These are phyloP conservation scores for Arabidopsis hybrid DNA, from an alignment of 441 rosid species.

Conservation along the genomic window DNA sequence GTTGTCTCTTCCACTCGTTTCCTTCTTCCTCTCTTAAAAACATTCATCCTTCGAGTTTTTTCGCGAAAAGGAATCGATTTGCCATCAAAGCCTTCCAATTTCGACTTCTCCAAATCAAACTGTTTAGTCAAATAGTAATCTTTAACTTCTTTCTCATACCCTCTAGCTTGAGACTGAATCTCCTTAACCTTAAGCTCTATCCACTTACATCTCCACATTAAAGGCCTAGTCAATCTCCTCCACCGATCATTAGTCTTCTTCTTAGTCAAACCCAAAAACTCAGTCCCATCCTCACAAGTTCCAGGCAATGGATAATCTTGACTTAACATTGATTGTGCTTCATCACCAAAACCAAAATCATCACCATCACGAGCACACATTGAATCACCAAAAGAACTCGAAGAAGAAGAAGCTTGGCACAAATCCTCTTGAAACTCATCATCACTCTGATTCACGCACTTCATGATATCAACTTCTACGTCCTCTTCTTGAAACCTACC, in stretches of 20 bases:
- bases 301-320: slow-evolving; percentile 37
- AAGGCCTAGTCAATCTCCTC: slow-evolving; percentile 65
- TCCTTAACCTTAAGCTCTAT: slow-evolving; percentile 69
- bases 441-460: slow-evolving; percentile 41
- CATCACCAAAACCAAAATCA: slow-evolving; percentile 52
- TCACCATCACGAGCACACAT: slow-evolving; percentile 48
- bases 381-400: slow-evolving; percentile 79
- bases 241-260: slow-evolving; percentile 75
- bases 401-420: slow-evolving; percentile 57
- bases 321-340: slow-evolving; percentile 63
- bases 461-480: slow-evolving; percentile 58
- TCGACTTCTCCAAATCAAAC: slow-evolving; percentile 50
- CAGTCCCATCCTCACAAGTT: slow-evolving; percentile 17
- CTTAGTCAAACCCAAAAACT: slow-evolving; percentile 50
- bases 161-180: slow-evolving; percentile 59
- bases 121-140: slow-evolving; percentile 53
- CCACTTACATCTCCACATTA: slow-evolving; percentile 88
- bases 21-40: slow-evolving; percentile 75
- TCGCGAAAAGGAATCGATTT: slow-evolving; percentile 58
- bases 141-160: slow-evolving; percentile 62
- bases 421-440: slow-evolving; percentile 23
- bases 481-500: slow-evolving; percentile 41
- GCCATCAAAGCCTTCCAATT: slow-evolving; percentile 47
- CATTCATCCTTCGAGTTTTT: slow-evolving; percentile 47
- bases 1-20: slow-evolving; percentile 69